These are phyloP conservation scores for Sporothrix schenckii DNA, from an alignment of 2,329 filamentous ascomycete genomes.

Conservation along the genomic window DNA sequence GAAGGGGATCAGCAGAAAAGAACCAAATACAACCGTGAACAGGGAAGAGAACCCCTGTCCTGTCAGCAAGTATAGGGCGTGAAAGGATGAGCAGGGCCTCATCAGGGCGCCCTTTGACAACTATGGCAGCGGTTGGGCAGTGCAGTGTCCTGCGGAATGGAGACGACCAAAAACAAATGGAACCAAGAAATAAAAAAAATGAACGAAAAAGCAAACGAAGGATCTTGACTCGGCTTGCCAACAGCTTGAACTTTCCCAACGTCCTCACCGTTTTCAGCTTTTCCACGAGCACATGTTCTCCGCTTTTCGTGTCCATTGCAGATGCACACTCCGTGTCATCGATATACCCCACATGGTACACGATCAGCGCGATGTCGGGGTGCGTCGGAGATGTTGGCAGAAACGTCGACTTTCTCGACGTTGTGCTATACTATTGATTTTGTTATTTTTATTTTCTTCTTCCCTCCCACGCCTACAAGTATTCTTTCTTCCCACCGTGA, in stretches of 20 bases:
- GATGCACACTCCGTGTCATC: too few relatives aligned
- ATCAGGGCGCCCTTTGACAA: background rate
- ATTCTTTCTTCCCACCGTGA: background rate
- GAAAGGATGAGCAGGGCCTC: background rate
- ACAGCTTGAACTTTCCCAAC: too few relatives aligned
- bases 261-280: too few relatives aligned
- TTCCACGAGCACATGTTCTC: too few relatives aligned
- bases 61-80: constrained; percentile 8
- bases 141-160: background rate
- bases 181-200: background rate
- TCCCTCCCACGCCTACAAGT: background rate
- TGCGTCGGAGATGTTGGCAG: background rate
- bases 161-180: background rate
- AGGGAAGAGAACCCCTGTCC: constrained; percentile 10
- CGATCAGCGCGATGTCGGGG: background rate
- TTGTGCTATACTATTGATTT: too few relatives aligned
- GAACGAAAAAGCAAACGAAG: too few relatives aligned
- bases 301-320: too few relatives aligned
- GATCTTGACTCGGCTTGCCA: too few relatives aligned
- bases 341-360: too few relatives aligned
- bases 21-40: background rate
- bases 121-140: constrained; percentile 1
- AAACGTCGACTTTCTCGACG: too few relatives aligned
- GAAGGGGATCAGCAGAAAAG: constrained; percentile 1
- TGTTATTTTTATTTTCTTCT: background rate